phyloP scores from a whole-genome alignment of 2,329 filamentous ascomycete species.

The Epichloe sibirici region DNA sequence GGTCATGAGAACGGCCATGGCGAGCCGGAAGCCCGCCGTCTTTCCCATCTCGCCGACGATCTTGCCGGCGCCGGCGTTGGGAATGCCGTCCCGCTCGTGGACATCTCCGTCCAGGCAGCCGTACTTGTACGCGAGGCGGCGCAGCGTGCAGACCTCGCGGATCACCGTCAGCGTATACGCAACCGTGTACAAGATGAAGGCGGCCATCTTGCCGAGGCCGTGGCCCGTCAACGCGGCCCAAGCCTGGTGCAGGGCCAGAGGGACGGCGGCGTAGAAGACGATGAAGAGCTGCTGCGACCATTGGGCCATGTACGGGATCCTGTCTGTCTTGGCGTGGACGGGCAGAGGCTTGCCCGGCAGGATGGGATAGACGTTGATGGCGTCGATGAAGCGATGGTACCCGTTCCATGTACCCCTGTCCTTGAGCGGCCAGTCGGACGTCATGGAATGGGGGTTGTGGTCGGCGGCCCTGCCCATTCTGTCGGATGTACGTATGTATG shows the following conservation, averaged over 20 bases:
- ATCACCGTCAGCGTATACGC: neutral
- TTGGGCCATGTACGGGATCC: conserved; percentile 20
- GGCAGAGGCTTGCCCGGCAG: no score
- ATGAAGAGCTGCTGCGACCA: conserved; percentile 25
- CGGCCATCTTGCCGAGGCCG: neutral
- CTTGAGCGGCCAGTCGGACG: no score
- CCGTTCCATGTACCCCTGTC: no score
- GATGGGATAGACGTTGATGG: no score
- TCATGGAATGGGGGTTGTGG: no score
- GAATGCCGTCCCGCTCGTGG: conserved; percentile 16
- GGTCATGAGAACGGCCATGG: conserved; percentile 16
- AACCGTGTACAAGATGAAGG: neutral
- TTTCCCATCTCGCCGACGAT: conserved; percentile 21
- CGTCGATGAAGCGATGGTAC: no score
- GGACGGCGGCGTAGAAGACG: conserved; percentile 22
- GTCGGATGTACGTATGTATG: no score
- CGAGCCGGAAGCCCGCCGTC: conserved; percentile 18
- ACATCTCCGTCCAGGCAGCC: conserved; percentile 31
- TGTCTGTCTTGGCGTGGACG: no score
- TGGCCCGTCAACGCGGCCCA: conserved; percentile 10
- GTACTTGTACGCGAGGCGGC: conserved; percentile 19
- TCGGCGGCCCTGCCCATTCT: no score
- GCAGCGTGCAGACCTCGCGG: neutral
- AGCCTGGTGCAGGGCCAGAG: conserved; percentile 24
- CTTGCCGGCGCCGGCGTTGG: conserved; percentile 24